These are phyloP conservation scores for Fusarium sp. DNA, from an alignment of 2,329 filamentous ascomycete species.

Conservation along the genomic window DNA sequence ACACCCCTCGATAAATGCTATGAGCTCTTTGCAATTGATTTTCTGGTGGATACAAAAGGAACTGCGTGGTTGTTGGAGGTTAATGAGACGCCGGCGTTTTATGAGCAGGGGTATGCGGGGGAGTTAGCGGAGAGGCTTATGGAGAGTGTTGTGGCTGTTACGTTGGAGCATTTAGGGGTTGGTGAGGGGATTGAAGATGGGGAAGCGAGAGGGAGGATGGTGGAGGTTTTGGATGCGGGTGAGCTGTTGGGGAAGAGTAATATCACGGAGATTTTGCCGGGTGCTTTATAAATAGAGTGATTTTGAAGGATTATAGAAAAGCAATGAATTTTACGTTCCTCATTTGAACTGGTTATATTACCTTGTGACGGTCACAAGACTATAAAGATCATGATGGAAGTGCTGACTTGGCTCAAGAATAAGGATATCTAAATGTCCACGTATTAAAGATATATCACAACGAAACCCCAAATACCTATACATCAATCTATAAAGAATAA, in stretches of 20 bases:
- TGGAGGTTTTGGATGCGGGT: slow-evolving; percentile 38
- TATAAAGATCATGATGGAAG: no score
- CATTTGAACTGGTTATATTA: no score
- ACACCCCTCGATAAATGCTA: slow-evolving; percentile 52
- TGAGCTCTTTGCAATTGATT: slow-evolving; percentile 53
- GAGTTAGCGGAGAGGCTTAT: slow-evolving; percentile 50
- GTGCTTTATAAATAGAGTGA: no score
- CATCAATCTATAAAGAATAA: no score
- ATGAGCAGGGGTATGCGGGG: slow-evolving; percentile 50
- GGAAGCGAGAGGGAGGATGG: slow-evolving; percentile 11
- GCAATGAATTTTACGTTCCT: no score
- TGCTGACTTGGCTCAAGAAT: no score
- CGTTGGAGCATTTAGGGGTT: slow-evolving; percentile 51
- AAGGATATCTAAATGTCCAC: no score
- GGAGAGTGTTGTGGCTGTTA: slow-evolving; percentile 50
- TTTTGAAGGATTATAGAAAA: no score
- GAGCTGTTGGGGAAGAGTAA: slow-evolving; percentile 39
- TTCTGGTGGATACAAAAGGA: slow-evolving; percentile 49
- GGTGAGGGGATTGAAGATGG: neutral
- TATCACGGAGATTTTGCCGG: slow-evolving; percentile 39
- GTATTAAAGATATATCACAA: no score
- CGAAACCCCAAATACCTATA: no score
- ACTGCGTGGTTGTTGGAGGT: slow-evolving; percentile 52
- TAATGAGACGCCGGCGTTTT: slow-evolving; percentile 54
- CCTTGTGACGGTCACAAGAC: no score